A percentile compares a stretch with the other conserved stretches of the same genome.
These are phyloP conservation scores for Syzygium syzygioides DNA, from an alignment of 441 rosid genomes.

Conservation along the genomic window DNA sequence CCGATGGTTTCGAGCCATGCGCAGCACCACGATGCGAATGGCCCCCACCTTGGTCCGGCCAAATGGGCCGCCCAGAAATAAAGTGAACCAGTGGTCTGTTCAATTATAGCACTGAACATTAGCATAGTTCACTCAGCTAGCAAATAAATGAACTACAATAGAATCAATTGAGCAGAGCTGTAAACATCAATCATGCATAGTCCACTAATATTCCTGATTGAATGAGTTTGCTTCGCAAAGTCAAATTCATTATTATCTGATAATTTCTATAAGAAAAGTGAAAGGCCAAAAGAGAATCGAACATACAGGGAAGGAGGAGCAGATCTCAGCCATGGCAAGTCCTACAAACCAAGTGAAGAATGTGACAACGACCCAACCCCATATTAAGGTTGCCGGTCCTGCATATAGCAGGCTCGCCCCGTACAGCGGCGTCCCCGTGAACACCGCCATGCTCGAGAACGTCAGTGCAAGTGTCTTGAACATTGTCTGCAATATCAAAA, in stretches of 20 bases:
- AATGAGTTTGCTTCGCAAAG: neutral
- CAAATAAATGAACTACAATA: neutral
- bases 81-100: conserved; percentile 64
- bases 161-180: neutral
- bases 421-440: conserved; percentile 52
- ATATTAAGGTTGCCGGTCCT: conserved; percentile 51
- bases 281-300: neutral
- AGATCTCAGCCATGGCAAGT: conserved; percentile 62
- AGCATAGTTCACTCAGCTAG: neutral
- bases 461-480: conserved; percentile 58
- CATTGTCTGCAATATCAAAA: conserved; percentile 30
- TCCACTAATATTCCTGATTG: neutral
- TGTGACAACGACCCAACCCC: conserved; percentile 63
- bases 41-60: conserved; percentile 64
- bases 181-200: neutral
- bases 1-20: conserved; percentile 71
- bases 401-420: conserved; percentile 51
- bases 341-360: conserved; percentile 70
- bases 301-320: conserved; percentile 61
- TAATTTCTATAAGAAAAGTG: neutral
- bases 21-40: conserved; percentile 67
- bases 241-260: neutral
- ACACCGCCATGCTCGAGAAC: conserved; percentile 58
- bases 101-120: neutral
- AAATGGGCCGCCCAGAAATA: conserved; percentile 74